These are phyloP conservation scores for Hypericum perforatum DNA, from an alignment of 345 rosid species.

Conservation along the genomic window DNA sequence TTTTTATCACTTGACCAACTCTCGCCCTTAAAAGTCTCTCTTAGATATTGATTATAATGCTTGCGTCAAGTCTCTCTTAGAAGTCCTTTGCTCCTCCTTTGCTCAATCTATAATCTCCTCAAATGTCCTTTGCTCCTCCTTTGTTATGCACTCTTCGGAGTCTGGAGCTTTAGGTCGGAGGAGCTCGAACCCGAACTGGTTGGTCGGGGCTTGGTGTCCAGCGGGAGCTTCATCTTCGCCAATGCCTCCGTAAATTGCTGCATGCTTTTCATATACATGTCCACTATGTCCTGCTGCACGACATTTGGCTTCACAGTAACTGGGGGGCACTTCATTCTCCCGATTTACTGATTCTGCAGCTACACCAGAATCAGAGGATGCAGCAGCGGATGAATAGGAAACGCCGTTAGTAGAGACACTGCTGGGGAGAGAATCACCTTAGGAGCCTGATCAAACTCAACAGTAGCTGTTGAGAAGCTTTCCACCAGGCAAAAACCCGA, in stretches of 20 bases:
- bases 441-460: constrained; percentile 40
- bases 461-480: constrained; percentile 34
- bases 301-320: constrained; percentile 49
- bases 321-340: constrained; percentile 34
- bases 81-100: no score
- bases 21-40: no score
- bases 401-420: constrained; percentile 68
- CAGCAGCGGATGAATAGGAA: constrained; percentile 58
- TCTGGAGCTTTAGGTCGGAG: constrained; percentile 60
- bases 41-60: no score
- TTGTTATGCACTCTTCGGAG: constrained; percentile 52
- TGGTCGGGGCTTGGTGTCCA: constrained; percentile 63
- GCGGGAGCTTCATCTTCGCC: constrained; percentile 98
- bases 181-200: constrained; percentile 70
- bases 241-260: constrained; percentile 97
- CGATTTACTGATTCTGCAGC: constrained; percentile 15
- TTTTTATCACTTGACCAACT: no score
- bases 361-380: constrained; percentile 44
- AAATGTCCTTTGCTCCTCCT: no score
- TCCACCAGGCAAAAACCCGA: constrained; percentile 32
- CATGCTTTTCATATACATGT: constrained; percentile 99
- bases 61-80: no score
- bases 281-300: constrained; percentile 91
- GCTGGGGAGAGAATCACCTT: constrained; percentile 73
- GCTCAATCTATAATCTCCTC: no score